Evolutionary conservation across 192 early-diverging fungal species (phyloP).

Genomic region (Glomus cerebriforme): DNA sequence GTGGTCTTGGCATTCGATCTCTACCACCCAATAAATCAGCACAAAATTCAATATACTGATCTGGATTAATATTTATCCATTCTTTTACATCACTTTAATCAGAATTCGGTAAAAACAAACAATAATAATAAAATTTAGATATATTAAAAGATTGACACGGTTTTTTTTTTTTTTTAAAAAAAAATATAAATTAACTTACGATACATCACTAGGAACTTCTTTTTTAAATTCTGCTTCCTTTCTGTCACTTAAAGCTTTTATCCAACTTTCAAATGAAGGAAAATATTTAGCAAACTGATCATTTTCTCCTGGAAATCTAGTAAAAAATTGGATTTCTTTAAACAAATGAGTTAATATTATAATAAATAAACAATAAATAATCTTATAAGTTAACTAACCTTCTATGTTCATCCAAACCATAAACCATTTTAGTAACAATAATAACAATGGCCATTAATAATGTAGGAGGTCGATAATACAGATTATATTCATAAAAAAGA

Average conservation of each 20-base stretch:
- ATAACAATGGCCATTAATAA: constrained; percentile 22
- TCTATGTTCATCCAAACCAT: constrained; percentile 19
- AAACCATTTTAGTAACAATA: constrained; percentile 22
- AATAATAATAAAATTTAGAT: not conserved
- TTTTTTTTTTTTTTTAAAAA: not conserved
- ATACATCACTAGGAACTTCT: not conserved
- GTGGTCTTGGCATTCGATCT: not conserved
- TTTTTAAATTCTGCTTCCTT: not conserved
- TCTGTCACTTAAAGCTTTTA: constrained; percentile 1
- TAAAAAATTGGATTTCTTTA: not conserved
- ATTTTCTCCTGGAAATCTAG: constrained; percentile 7
- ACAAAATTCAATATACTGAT: constrained; percentile 10
- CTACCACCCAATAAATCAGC: not conserved
- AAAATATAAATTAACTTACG: not conserved
- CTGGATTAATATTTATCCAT: constrained; percentile 10
- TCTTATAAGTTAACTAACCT: not conserved
- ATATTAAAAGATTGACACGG: not conserved
- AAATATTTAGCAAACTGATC: constrained; percentile 21
- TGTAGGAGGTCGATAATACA: not conserved
- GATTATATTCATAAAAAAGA: not conserved
- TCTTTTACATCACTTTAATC: constrained; percentile 10
- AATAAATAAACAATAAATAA: not conserved
- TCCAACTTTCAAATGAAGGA: constrained; percentile 25
- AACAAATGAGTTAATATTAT: not conserved
- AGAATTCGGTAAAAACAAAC: not conserved